A percentile compares a stretch with the other conserved stretches of the same genome.
These are phyloP conservation scores for Penicillium sp. DNA, from an alignment of 2,329 filamentous ascomycete genomes.

Conservation along the genomic window DNA sequence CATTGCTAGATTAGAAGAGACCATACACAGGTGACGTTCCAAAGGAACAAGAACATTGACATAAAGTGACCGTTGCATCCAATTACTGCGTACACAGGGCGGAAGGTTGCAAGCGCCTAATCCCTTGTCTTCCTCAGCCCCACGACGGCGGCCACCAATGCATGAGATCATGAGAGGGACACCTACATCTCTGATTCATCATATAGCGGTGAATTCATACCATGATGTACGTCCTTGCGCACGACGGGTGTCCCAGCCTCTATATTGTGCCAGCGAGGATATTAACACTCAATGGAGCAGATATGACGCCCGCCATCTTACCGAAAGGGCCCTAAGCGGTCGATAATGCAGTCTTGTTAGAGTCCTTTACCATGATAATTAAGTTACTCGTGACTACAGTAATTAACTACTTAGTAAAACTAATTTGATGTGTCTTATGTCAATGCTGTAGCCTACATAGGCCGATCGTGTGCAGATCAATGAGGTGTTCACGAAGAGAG, in stretches of 20 bases:
- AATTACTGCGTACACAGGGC: background rate
- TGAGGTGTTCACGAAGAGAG: conserved; percentile 18
- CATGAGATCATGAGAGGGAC: background rate
- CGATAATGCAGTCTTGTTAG: conserved; percentile 1
- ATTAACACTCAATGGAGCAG: background rate
- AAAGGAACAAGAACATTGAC: conserved; percentile 7
- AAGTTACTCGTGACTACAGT: no score
- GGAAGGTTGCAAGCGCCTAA: conserved; percentile 1
- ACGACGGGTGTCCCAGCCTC: conserved; percentile 18
- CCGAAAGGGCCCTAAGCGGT: background rate
- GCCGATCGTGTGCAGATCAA: conserved; percentile 24
- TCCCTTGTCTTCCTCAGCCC: background rate
- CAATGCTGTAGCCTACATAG: conserved; percentile 16
- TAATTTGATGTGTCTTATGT: conserved; percentile 32
- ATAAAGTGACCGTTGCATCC: background rate
- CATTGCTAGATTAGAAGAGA: background rate
- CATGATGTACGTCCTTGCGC: conserved; percentile 13
- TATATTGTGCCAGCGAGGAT: conserved; percentile 2
- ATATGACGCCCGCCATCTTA: background rate
- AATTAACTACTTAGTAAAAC: no score
- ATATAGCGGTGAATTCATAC: conserved; percentile 37
- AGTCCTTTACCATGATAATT: conserved; percentile 16
- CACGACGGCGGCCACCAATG: background rate
- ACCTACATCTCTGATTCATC: conserved; percentile 29
- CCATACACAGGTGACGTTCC: background rate